phyloP scores from a whole-genome alignment of 192 early-diverging fungal species.

The Rhizophagus sp. region DNA sequence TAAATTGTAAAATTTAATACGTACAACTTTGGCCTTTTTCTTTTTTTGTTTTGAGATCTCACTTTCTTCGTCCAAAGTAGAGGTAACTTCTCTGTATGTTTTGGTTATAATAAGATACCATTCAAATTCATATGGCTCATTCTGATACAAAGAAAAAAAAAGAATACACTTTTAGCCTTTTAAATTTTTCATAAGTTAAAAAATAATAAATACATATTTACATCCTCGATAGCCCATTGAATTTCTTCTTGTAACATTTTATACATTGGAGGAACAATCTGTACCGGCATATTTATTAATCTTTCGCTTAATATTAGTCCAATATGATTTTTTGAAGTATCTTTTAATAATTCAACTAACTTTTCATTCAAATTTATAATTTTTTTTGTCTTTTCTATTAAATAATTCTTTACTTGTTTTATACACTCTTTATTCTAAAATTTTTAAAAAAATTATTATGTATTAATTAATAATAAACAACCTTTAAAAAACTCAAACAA shows the following conservation, averaged over 20 bases:
- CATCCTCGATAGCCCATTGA: constrained; percentile 69
- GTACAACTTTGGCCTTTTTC: constrained; percentile 49
- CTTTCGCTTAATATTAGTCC: constrained; percentile 85
- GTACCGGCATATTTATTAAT: constrained; percentile 95
- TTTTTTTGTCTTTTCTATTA: constrained; percentile 61
- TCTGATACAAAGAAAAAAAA: constrained; percentile 43
- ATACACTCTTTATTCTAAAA: constrained; percentile 43
- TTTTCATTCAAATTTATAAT: constrained; percentile 41
- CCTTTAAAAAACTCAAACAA: no score
- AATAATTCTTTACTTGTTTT: constrained; percentile 49
- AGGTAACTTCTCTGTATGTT: constrained; percentile 77
- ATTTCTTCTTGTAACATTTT: constrained; percentile 86
- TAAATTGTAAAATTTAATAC: constrained; percentile 12
- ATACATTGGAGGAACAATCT: constrained; percentile 89
- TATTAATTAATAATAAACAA: no score
- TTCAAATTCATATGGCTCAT: constrained; percentile 76
- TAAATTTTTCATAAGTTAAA: not conserved
- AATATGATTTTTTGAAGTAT: constrained; percentile 38
- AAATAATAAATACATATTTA: constrained; percentile 34
- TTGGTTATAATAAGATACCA: constrained; percentile 81
- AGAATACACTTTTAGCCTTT: not conserved
- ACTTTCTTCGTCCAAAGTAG: constrained; percentile 55
- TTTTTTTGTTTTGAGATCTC: constrained; percentile 34
- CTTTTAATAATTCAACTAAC: constrained; percentile 38
- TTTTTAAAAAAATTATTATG: no score